Conservation (phyloP, 768 basidiomycete species). For the Arthromyces matolae region DNA sequence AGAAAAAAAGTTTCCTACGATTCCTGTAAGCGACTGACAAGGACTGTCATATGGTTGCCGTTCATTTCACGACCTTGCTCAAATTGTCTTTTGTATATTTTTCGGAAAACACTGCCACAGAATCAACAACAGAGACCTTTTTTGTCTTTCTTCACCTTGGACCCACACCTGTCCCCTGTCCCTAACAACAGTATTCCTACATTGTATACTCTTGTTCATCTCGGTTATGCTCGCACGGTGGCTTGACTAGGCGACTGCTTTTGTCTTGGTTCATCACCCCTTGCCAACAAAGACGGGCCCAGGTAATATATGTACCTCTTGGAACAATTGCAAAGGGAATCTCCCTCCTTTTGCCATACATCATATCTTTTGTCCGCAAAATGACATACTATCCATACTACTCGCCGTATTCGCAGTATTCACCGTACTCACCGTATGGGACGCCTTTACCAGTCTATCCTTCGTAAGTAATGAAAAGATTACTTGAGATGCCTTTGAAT, state of each 20-base stretch:
- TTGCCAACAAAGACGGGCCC: conserved; percentile 8
- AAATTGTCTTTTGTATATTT: no score
- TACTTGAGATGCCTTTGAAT: no score
- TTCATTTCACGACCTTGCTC: no score
- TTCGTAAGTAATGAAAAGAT: no score
- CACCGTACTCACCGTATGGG: conserved; percentile 1
- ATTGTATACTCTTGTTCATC: neutral
- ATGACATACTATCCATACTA: conserved; percentile 3
- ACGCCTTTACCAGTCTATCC: no score
- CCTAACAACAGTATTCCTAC: neutral
- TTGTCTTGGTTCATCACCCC: conserved; percentile 10
- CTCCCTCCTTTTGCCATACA: neutral
- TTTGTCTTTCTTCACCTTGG: no score
- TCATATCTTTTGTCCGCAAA: neutral
- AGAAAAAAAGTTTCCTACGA: no score
- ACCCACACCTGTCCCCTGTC: no score
- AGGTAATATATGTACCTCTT: neutral
- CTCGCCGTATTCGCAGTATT: neutral
- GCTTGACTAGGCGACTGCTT: conserved; percentile 2
- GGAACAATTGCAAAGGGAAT: neutral
- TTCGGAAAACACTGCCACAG: no score
- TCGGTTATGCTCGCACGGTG: neutral
- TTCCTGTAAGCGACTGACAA: no score
- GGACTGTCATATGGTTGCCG: no score
- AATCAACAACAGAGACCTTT: no score